phyloP scores from a whole-genome alignment of 305 asterid genomes.

The Fraxinus sp. region DNA sequence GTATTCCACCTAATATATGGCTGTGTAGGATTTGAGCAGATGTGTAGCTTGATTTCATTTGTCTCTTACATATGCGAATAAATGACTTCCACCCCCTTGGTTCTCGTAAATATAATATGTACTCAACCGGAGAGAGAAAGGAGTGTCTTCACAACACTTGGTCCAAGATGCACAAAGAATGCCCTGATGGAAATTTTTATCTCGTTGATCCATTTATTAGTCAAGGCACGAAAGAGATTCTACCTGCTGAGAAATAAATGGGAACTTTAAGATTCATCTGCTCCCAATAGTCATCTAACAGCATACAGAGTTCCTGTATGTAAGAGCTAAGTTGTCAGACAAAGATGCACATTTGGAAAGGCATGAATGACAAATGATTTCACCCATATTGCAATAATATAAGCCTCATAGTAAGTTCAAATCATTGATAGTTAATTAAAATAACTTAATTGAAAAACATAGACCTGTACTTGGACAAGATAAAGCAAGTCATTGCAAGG shows the following conservation, averaged over 20 bases:
- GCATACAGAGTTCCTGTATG: conserved; percentile 84
- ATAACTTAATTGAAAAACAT: background rate
- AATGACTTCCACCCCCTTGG: background rate
- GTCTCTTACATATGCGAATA: background rate
- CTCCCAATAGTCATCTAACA: conserved; percentile 93
- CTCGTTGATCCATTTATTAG: conserved; percentile 12
- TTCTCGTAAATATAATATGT: background rate
- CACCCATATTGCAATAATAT: background rate
- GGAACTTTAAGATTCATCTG: conserved; percentile 80
- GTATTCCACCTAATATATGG: background rate
- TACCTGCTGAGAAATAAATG: conserved; percentile 86
- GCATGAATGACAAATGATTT: background rate
- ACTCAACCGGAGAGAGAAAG: background rate
- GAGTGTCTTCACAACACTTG: background rate
- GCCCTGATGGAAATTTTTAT: background rate
- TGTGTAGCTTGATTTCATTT: background rate
- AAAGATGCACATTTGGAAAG: background rate
- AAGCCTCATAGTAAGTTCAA: background rate
- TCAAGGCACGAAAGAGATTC: conserved; percentile 18
- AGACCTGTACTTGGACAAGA: background rate
- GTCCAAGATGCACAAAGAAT: background rate
- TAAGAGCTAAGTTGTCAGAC: conserved; percentile 17
- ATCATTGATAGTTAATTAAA: background rate
- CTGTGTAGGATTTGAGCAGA: background rate
- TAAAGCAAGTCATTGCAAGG: background rate